These are phyloP conservation scores for Aspergillus funiculosus DNA, from an alignment of 495 filamentous ascomycete genomes.

Conservation along the genomic window DNA sequence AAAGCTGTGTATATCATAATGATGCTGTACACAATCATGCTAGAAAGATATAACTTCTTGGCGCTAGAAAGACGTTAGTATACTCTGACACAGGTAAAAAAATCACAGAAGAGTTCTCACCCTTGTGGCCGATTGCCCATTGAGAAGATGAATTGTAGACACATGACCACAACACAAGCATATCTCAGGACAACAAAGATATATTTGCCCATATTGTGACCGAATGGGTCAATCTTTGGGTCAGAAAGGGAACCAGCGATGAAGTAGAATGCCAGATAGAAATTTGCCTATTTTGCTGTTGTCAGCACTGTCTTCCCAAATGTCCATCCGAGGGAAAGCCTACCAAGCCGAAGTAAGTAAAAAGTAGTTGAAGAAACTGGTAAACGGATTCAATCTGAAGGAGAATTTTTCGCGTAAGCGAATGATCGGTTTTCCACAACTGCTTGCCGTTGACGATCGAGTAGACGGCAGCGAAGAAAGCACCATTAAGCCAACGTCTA, in stretches of 20 bases:
- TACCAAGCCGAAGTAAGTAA: slow-evolving; percentile 93
- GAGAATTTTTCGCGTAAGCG: slow-evolving; percentile 77
- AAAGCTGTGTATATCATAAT: slow-evolving; percentile 98
- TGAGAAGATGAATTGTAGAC: slow-evolving; percentile 94
- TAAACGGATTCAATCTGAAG: slow-evolving; percentile 96
- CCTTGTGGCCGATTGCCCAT: slow-evolving; percentile 98
- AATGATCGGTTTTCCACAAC: slow-evolving; percentile 93
- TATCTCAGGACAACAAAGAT: slow-evolving; percentile 87
- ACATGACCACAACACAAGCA: slow-evolving; percentile 77
- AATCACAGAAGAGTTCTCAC: slow-evolving; percentile 36
- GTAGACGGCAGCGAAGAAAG: slow-evolving; percentile 98
- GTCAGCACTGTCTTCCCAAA: neutral
- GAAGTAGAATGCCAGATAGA: slow-evolving; percentile 98
- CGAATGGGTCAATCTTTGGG: slow-evolving; percentile 77
- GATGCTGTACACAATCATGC: slow-evolving; percentile 79
- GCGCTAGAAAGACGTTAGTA: slow-evolving; percentile 43
- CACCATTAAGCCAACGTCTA: slow-evolving; percentile 94
- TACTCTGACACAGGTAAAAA: neutral
- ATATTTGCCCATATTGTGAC: slow-evolving; percentile 71
- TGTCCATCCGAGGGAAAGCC: slow-evolving; percentile 12
- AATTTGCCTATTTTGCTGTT: slow-evolving; percentile 64
- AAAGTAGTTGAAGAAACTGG: slow-evolving; percentile 81
- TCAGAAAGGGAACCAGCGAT: slow-evolving; percentile 92
- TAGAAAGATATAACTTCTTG: slow-evolving; percentile 80
- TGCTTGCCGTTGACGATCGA: slow-evolving; percentile 92